phyloP scores from a whole-genome alignment of 495 filamentous ascomycete genomes.

The Neurospora sp. region DNA sequence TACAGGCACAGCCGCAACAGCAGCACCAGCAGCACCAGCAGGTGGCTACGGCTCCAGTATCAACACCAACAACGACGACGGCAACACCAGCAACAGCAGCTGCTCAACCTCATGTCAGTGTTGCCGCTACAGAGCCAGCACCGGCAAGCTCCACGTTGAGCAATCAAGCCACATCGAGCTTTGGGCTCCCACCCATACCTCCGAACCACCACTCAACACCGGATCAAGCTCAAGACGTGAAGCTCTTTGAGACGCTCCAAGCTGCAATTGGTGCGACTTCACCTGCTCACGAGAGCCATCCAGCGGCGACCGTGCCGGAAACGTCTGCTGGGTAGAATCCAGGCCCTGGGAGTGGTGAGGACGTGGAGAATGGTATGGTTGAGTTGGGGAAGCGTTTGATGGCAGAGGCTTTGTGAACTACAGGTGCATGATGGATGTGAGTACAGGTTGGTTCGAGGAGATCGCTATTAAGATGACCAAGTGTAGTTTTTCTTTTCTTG shows the following conservation, averaged over 20 bases:
- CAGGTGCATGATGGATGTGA: neutral
- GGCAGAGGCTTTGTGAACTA: neutral
- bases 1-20: neutral
- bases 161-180: neutral
- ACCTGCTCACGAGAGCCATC: neutral
- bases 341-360: neutral
- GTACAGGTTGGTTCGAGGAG: neutral
- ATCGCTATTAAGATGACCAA: no score
- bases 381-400: neutral
- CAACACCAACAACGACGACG: neutral
- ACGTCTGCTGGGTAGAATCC: neutral
- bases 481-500: neutral
- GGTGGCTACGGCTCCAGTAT: neutral
- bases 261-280: slow-evolving; percentile 14
- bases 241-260: slow-evolving; percentile 13
- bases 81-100: neutral
- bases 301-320: neutral
- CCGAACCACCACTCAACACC: slow-evolving; percentile 20
- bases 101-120: neutral
- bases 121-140: neutral
- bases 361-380: neutral
- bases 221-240: slow-evolving; percentile 17
- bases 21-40: slow-evolving; percentile 4
- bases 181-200: slow-evolving; percentile 11
- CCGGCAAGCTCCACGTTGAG: neutral